phyloP scores from a whole-genome alignment of 257 asterid species.

The Fraxinus quadrangulata region DNA sequence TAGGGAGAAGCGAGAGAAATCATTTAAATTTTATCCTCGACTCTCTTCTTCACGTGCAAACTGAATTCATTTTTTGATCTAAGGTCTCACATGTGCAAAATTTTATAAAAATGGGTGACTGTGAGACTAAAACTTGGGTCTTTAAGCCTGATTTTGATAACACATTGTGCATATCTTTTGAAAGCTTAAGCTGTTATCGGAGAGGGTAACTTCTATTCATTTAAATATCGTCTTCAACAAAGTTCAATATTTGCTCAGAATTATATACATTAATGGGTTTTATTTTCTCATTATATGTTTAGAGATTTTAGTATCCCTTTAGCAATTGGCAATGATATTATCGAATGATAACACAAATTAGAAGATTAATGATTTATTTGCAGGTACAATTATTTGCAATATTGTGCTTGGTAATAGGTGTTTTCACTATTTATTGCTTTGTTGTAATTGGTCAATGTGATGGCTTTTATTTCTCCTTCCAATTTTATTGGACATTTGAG shows the following conservation, averaged over 20 bases:
- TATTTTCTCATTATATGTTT: neutral
- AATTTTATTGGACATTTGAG: neutral
- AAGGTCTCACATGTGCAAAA: neutral
- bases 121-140: neutral
- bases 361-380: conserved; percentile 22
- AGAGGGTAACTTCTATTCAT: neutral
- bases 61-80: neutral
- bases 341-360: neutral
- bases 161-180: neutral
- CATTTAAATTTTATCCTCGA: no score
- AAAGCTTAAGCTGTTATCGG: neutral
- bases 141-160: neutral
- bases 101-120: neutral
- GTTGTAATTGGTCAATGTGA: conserved; percentile 3
- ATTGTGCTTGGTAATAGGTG: neutral
- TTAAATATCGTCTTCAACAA: neutral
- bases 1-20: neutral
- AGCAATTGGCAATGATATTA: neutral
- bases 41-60: neutral
- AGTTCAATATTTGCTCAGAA: neutral
- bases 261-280: neutral
- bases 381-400: conserved; percentile 20
- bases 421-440: neutral
- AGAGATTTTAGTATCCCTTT: neutral
- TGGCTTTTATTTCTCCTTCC: neutral